phyloP scores from a whole-genome alignment of 1,284 basidiomycete species.

The Thecaphora thlaspeos region DNA sequence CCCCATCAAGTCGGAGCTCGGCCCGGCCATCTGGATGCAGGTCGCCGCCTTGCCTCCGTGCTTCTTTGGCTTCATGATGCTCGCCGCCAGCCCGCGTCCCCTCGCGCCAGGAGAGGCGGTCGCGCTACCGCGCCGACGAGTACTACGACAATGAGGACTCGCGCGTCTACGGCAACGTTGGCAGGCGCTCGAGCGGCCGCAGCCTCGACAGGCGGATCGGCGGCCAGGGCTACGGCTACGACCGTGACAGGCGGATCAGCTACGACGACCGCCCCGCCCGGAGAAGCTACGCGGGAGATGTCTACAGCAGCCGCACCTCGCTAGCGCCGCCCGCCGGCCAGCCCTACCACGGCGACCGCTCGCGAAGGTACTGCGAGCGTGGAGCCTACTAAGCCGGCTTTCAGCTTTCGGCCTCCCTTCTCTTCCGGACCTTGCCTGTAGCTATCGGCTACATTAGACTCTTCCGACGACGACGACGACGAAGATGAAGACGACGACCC shows the following conservation, averaged over 20 bases:
- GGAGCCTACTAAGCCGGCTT: slow-evolving; percentile 39
- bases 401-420: no score
- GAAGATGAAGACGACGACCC: no score
- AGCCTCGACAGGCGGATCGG: background rate
- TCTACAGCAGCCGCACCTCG: slow-evolving; percentile 21
- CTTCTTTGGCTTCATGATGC: slow-evolving; percentile 40
- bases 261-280: slow-evolving; percentile 22
- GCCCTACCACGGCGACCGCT: slow-evolving; percentile 32
- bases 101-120: slow-evolving; percentile 24
- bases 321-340: slow-evolving; percentile 12
- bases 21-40: slow-evolving; percentile 48
- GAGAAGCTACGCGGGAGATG: slow-evolving; percentile 21
- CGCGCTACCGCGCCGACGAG: slow-evolving; percentile 21
- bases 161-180: slow-evolving; percentile 33
- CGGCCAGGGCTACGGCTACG: slow-evolving; percentile 17
- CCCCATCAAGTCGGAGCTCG: slow-evolving; percentile 15
- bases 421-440: no score
- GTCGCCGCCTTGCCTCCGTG: slow-evolving; percentile 44
- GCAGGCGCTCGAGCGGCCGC: slow-evolving; percentile 10
- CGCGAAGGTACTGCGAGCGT: slow-evolving; percentile 34
- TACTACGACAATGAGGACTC: slow-evolving; percentile 31
- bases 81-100: slow-evolving; percentile 18
- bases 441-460: no score
- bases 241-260: slow-evolving; percentile 16
- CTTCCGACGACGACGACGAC: no score